Percentiles rank a stretch among this genome's conserved stretches.
Conservation (phyloP, 2,329 filamentous ascomycete species). For the Aspergillus clavatus region DNA sequence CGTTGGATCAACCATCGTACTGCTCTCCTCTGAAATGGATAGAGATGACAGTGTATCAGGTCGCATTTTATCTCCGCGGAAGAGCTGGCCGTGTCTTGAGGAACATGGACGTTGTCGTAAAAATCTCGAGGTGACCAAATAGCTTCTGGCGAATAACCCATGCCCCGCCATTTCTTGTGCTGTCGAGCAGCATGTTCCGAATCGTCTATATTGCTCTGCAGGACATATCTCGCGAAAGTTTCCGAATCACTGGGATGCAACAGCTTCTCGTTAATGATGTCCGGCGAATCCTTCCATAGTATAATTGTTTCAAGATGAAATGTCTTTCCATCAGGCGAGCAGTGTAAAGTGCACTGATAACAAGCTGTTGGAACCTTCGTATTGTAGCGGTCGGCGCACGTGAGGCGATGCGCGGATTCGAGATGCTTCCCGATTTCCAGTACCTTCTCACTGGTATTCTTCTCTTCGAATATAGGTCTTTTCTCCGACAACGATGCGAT, state of each 20-base stretch:
- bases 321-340: conserved; percentile 12
- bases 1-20: conserved; percentile 44
- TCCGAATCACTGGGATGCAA: conserved; percentile 13
- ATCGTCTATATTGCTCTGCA: conserved; percentile 14
- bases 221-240: conserved; percentile 28
- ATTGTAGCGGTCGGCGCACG: conserved; percentile 24
- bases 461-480: conserved; percentile 17
- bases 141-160: conserved; percentile 9
- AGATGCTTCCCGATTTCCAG: conserved; percentile 22
- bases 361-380: conserved; percentile 22
- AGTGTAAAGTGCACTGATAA: conserved; percentile 29
- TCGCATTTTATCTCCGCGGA: conserved; percentile 34
- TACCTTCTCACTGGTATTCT: conserved; percentile 12
- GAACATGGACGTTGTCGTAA: conserved; percentile 46
- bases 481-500: conserved; percentile 15
- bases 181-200: neutral
- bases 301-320: conserved; percentile 28
- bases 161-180: neutral
- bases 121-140: conserved; percentile 40
- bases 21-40: conserved; percentile 46
- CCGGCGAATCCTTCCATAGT: conserved; percentile 34
- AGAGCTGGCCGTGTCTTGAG: conserved; percentile 27
- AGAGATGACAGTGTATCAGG: conserved; percentile 37
- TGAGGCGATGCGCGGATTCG: conserved; percentile 15
- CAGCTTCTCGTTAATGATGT: conserved; percentile 19